Evolutionary conservation across 164 flowering plant genomes (phyloP).

Genomic region (Buxus sempervirens): DNA sequence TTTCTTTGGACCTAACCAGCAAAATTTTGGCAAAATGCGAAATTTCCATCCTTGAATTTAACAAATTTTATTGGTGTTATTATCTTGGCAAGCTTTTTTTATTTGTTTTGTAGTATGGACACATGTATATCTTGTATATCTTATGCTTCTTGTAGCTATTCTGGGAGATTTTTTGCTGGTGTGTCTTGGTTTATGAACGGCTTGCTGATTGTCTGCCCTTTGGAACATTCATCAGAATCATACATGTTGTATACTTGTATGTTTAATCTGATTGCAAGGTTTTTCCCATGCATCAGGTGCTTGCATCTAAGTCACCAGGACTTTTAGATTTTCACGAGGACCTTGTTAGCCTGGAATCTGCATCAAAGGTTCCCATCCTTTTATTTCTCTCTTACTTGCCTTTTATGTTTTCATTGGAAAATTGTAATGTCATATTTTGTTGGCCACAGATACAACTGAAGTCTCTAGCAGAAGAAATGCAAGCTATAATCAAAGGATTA

Average conservation of each 20-base stretch:
- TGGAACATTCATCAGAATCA: neutral
- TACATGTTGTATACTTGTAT: slow-evolving; percentile 1
- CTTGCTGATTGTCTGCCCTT: neutral
- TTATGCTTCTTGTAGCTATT: neutral
- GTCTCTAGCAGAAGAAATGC: slow-evolving; percentile 99
- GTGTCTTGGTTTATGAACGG: neutral
- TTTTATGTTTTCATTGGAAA: slow-evolving; percentile 4
- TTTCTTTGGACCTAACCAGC: no score
- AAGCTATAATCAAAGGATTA: slow-evolving; percentile 88
- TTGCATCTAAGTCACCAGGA: slow-evolving; percentile 60
- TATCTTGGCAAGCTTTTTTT: neutral
- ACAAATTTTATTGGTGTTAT: no score
- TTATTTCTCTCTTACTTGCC: slow-evolving; percentile 1
- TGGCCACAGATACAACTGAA: slow-evolving; percentile 86
- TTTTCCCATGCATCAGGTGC: slow-evolving; percentile 37
- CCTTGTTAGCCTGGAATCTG: slow-evolving; percentile 64
- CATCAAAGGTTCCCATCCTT: slow-evolving; percentile 57
- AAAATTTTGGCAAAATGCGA: no score
- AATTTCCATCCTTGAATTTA: no score
- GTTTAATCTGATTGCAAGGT: slow-evolving; percentile 3
- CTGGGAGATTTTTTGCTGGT: neutral
- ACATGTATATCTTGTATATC: neutral
- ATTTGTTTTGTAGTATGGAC: neutral
- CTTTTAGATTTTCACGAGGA: slow-evolving; percentile 73
- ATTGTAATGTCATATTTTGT: slow-evolving; percentile 5